Evolutionary conservation across 345 rosid genomes (phyloP).

Genomic region (Populus ilicifolia): DNA sequence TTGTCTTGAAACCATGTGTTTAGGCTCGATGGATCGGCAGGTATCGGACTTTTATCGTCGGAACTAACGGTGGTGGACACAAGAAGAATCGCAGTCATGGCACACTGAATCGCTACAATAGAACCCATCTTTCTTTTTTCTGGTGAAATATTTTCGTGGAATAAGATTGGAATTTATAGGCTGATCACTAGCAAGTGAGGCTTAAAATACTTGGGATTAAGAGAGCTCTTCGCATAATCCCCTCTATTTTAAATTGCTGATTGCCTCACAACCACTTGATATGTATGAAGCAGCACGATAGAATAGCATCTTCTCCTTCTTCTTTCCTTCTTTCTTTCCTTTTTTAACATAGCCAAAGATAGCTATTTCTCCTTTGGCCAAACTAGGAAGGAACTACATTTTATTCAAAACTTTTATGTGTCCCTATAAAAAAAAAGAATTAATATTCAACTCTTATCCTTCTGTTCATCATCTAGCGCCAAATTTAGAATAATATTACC

Average conservation of each 20-base stretch:
- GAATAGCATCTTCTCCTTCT: too few species aligned
- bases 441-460: neutral
- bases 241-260: neutral
- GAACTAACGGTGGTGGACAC: neutral
- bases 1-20: conserved; percentile 37
- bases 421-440: too few species aligned
- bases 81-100: neutral
- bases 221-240: neutral
- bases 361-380: too few species aligned
- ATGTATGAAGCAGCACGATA: too few species aligned
- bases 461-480: neutral
- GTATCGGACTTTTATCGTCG: conserved; percentile 33
- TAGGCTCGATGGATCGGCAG: conserved; percentile 26
- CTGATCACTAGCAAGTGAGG: neutral
- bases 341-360: too few species aligned
- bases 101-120: neutral
- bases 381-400: too few species aligned
- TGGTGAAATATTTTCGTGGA: neutral
- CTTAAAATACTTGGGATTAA: neutral
- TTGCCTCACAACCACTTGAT: too few species aligned
- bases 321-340: too few species aligned
- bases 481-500: neutral
- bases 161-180: neutral
- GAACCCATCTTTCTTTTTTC: neutral
- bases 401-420: too few species aligned